Percentiles rank a stretch among this genome's conserved stretches.
Conservation (phyloP, 2,329 filamentous ascomycete species). For the Pestalotiopsis sp. region DNA sequence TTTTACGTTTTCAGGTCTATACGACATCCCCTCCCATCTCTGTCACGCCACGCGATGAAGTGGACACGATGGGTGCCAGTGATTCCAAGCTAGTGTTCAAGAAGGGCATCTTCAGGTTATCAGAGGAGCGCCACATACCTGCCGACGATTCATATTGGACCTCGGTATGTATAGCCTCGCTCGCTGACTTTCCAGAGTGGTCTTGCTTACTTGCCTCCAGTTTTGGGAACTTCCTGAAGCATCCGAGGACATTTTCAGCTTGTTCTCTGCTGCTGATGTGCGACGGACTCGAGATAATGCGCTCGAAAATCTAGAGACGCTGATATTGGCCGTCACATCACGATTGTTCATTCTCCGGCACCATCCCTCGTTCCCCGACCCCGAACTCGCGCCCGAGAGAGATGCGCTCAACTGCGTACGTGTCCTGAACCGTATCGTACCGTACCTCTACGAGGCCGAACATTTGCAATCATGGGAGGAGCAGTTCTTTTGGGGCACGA, state of each 20-base stretch:
- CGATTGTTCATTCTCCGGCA: conserved; percentile 81
- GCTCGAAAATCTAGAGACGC: conserved; percentile 85
- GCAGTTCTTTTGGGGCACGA: conserved; percentile 84
- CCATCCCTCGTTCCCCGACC: conserved; percentile 88
- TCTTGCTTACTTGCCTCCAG: conserved; percentile 45
- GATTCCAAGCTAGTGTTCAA: conserved; percentile 99
- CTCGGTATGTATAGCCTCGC: conserved; percentile 61
- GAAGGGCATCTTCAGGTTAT: conserved; percentile 94
- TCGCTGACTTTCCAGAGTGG: conserved; percentile 2
- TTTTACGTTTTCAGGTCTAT: neutral
- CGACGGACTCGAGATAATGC: conserved; percentile 84
- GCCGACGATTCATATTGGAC: conserved; percentile 92
- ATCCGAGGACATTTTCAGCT: conserved; percentile 92
- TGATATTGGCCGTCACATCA: conserved; percentile 82
- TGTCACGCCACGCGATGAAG: conserved; percentile 23
- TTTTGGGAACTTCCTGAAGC: conserved; percentile 98
- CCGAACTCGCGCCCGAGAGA: conserved; percentile 76
- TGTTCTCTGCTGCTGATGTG: conserved; percentile 88
- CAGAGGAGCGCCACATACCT: conserved; percentile 86
- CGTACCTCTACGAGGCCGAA: conserved; percentile 90
- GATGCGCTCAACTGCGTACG: conserved; percentile 96
- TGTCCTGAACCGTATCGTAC: conserved; percentile 84
- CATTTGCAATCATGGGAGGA: conserved; percentile 85
- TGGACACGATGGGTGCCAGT: conserved; percentile 82
- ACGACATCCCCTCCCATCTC: neutral